Evolutionary conservation across 441 rosid genomes (phyloP).

Genomic region (Erysimum cheiri): DNA sequence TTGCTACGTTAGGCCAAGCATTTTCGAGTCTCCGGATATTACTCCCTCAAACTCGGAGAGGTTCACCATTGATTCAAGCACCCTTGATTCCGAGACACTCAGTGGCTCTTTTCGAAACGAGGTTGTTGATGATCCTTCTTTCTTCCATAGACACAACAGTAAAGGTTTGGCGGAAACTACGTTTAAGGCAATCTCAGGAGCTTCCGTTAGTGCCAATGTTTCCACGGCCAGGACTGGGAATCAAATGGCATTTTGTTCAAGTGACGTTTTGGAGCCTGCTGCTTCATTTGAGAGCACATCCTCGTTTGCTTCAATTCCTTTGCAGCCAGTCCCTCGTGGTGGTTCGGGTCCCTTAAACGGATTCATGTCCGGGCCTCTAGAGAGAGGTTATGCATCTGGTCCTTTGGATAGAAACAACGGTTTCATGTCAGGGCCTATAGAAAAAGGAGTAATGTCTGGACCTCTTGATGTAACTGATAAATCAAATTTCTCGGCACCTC

Average conservation of each 20-base stretch:
- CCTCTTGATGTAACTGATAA: constrained; percentile 82
- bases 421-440: constrained; percentile 96
- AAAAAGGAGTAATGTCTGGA: constrained; percentile 93
- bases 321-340: constrained; percentile 86
- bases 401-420: constrained; percentile 85
- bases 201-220: constrained; percentile 96
- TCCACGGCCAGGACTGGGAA: constrained; percentile 92
- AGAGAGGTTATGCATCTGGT: constrained; percentile 91
- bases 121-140: constrained; percentile 70
- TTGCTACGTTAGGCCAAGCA: constrained; percentile 84
- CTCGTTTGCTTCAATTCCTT: constrained; percentile 88
- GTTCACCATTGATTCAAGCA: constrained; percentile 91
- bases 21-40: constrained; percentile 87
- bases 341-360: constrained; percentile 82
- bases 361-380: constrained; percentile 94
- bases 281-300: constrained; percentile 97
- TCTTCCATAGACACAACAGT: constrained; percentile 52
- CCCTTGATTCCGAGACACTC: constrained; percentile 85
- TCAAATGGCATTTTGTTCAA: constrained; percentile 71
- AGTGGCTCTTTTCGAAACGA: constrained; percentile 90
- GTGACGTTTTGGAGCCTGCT: constrained; percentile 84
- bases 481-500: constrained; percentile 94
- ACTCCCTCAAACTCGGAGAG: constrained; percentile 95
- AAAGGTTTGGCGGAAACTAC: constrained; percentile 84
- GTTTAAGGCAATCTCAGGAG: constrained; percentile 91